A percentile compares a stretch with the other conserved stretches of the same genome.
Conservation (phyloP, 1,284 basidiomycete species). For the Ceratobasidium papillatum region DNA sequence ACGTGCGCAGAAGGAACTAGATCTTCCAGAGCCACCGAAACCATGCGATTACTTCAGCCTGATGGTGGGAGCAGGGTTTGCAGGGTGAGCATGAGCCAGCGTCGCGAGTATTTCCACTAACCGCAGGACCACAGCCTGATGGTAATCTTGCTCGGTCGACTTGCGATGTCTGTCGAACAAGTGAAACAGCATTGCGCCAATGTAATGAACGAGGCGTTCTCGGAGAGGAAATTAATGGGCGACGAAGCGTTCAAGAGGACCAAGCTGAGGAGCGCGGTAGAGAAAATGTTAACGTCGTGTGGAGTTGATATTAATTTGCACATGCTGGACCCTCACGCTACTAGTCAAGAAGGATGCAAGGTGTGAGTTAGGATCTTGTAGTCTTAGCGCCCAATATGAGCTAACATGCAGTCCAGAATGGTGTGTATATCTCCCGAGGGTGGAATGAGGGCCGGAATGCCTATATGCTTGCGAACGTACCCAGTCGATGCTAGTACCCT, state of each 20-base stretch:
- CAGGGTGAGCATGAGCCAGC: conserved; percentile 37
- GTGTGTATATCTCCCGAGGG: neutral
- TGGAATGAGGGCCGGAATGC: neutral
- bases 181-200: conserved; percentile 49
- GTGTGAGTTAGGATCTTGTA: neutral
- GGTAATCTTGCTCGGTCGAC: conserved; percentile 51
- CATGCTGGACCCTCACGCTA: neutral
- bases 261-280: neutral
- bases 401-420: neutral
- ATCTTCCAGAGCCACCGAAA: neutral
- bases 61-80: conserved; percentile 51
- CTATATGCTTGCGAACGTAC: neutral
- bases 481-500: neutral
- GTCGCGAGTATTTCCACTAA: too few species aligned
- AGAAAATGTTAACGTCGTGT: neutral
- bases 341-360: neutral
- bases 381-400: too few species aligned
- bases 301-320: neutral
- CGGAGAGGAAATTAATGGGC: conserved; percentile 1
- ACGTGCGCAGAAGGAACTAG: neutral
- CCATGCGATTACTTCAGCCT: conserved; percentile 52
- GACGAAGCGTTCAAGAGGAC: neutral
- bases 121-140: conserved; percentile 47
- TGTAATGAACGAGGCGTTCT: conserved; percentile 33
- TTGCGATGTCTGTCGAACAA: conserved; percentile 49